Conservation (phyloP, 768 basidiomycete genomes). For the Pisolithus sp. region DNA sequence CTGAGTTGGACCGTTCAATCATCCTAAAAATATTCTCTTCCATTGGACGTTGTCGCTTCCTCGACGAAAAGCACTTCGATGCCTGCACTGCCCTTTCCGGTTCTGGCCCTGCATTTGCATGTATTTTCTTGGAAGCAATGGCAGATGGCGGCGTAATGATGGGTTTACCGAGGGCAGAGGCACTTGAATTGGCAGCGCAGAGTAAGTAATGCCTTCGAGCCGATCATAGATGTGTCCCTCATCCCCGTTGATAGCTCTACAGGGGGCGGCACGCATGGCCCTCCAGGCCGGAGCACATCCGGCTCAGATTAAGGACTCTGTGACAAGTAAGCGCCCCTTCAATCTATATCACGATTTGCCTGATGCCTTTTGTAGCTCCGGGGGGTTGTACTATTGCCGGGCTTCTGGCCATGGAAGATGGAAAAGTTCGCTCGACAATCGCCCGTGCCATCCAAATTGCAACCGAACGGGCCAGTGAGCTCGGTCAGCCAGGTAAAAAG, state of each 20-base stretch:
- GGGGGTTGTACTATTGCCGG: conserved; percentile 99
- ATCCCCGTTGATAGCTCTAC: conserved; percentile 55
- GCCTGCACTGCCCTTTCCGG: conserved; percentile 96
- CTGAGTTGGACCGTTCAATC: conserved; percentile 61
- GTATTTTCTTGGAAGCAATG: conserved; percentile 97
- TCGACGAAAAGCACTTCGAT: conserved; percentile 98
- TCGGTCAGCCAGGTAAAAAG: conserved; percentile 66
- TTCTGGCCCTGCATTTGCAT: conserved; percentile 95
- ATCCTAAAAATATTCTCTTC: conserved; percentile 95
- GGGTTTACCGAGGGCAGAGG: conserved; percentile 92
- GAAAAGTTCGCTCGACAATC: conserved; percentile 87
- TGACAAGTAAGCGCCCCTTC: conserved; percentile 67
- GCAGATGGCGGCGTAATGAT: conserved; percentile 99
- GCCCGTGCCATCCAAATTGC: conserved; percentile 93
- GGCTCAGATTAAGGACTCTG: conserved; percentile 93
- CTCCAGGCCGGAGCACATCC: conserved; percentile 87
- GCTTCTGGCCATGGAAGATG: conserved; percentile 91
- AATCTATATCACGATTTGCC: not conserved
- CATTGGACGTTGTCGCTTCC: conserved; percentile 90
- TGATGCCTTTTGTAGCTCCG: conserved; percentile 56
- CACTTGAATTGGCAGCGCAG: conserved; percentile 91
- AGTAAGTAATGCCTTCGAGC: conserved; percentile 44
- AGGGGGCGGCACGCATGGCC: conserved; percentile 95
- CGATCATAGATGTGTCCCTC: not conserved
- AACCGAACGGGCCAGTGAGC: conserved; percentile 79